phyloP scores from a whole-genome alignment of 2,329 filamentous ascomycete genomes.

The Diaporthe vaccinii region DNA sequence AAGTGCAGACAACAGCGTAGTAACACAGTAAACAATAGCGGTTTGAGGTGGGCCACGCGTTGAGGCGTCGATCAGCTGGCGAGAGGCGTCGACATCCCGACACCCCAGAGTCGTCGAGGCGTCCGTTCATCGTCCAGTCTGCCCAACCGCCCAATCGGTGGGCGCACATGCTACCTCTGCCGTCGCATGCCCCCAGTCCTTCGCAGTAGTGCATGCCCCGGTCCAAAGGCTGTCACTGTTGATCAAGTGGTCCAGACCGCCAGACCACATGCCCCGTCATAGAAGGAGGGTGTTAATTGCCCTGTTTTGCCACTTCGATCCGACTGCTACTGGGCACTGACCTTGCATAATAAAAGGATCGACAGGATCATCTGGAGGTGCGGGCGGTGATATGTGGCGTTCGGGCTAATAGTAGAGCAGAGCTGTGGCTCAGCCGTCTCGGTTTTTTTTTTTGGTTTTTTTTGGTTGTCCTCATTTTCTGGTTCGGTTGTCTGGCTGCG shows the following conservation, averaged over 20 bases:
- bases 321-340: neutral
- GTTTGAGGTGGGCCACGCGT: conserved; percentile 30
- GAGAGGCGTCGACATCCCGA: neutral
- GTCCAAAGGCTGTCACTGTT: conserved; percentile 5
- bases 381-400: conserved; percentile 5
- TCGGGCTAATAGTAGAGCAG: neutral
- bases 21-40: neutral
- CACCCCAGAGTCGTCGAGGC: conserved; percentile 4
- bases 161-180: neutral
- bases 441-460: neutral
- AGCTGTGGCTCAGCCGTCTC: conserved; percentile 11
- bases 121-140: neutral
- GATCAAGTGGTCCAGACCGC: conserved; percentile 32
- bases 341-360: conserved; percentile 13
- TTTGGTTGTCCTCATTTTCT: neutral
- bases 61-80: conserved; percentile 1
- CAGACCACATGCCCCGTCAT: conserved; percentile 22
- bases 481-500: neutral
- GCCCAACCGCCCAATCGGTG: neutral
- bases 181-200: conserved; percentile 13
- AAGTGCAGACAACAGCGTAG: conserved; percentile 1
- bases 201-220: neutral
- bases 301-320: conserved; percentile 18
- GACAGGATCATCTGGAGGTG: conserved; percentile 1
- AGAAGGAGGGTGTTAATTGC: neutral